These are phyloP conservation scores for Aspergillus steynii DNA, from an alignment of 495 filamentous ascomycete genomes.

Conservation along the genomic window DNA sequence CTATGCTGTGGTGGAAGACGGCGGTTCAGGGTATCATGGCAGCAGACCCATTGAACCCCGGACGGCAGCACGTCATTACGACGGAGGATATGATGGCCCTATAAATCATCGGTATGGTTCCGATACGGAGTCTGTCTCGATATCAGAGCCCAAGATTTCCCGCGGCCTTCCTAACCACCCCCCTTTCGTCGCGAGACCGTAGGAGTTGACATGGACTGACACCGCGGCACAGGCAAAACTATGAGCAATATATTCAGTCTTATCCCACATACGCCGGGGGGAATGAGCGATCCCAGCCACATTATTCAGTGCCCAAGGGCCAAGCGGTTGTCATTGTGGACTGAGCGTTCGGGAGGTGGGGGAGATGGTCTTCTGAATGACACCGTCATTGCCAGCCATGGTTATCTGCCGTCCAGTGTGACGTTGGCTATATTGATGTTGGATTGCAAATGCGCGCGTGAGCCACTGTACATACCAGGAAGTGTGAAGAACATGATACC, in stretches of 20 bases:
- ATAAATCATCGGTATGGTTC: slow-evolving; percentile 24
- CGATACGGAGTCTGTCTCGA: not conserved
- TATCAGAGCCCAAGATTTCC: not conserved
- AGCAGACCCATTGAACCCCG: slow-evolving; percentile 2
- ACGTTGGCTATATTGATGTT: not conserved
- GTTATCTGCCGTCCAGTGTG: not conserved
- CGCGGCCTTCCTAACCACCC: not conserved
- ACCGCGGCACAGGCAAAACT: slow-evolving; percentile 7
- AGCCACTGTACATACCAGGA: slow-evolving; percentile 9
- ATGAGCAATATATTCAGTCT: slow-evolving; percentile 17
- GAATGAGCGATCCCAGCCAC: slow-evolving; percentile 24
- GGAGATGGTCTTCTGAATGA: not conserved
- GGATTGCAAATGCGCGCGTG: slow-evolving; percentile 10
- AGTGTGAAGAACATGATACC: not conserved
- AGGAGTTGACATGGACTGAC: not conserved
- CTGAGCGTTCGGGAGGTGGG: slow-evolving; percentile 17
- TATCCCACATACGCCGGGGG: slow-evolving; percentile 30
- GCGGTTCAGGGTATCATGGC: slow-evolving; percentile 5
- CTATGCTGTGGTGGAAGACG: slow-evolving; percentile 11
- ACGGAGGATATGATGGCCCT: slow-evolving; percentile 9
- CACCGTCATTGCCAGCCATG: not conserved
- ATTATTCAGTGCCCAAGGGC: slow-evolving; percentile 25
- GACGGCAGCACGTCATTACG: slow-evolving; percentile 10
- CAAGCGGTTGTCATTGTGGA: slow-evolving; percentile 37
- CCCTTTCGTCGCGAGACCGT: not conserved